Conservation (phyloP, 768 basidiomycete genomes). For the Naganishia onofrii region DNA sequence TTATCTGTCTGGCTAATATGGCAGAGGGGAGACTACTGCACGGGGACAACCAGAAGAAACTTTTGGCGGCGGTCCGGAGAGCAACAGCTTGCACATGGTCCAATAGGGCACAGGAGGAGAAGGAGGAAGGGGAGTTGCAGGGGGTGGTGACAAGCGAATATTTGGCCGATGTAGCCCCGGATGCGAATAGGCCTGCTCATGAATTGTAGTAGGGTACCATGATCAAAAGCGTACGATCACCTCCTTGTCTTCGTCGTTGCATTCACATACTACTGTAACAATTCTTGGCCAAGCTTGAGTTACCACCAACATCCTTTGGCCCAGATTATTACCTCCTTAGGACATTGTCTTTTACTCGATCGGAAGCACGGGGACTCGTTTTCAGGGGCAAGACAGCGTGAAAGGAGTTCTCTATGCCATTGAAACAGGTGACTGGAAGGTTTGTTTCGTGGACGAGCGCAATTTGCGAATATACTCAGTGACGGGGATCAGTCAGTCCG, state of each 20-base stretch:
- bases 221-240: background rate
- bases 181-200: constrained; percentile 1
- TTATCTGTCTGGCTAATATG: no score
- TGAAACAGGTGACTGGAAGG: background rate
- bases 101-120: background rate
- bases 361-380: background rate
- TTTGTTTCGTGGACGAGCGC: background rate
- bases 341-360: background rate
- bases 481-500: background rate
- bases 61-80: no score
- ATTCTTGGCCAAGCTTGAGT: no score
- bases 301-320: background rate
- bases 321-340: background rate
- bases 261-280: no score
- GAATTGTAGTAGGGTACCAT: background rate
- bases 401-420: constrained; percentile 4
- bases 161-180: background rate
- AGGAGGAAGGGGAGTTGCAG: background rate
- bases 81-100: no score
- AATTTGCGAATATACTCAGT: background rate
- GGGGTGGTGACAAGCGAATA: background rate
- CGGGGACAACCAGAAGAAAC: no score
- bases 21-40: no score
- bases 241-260: no score
- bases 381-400: background rate